These are phyloP conservation scores for Aspergillus phoenicis DNA, from an alignment of 2,329 filamentous ascomycete genomes.

Conservation along the genomic window DNA sequence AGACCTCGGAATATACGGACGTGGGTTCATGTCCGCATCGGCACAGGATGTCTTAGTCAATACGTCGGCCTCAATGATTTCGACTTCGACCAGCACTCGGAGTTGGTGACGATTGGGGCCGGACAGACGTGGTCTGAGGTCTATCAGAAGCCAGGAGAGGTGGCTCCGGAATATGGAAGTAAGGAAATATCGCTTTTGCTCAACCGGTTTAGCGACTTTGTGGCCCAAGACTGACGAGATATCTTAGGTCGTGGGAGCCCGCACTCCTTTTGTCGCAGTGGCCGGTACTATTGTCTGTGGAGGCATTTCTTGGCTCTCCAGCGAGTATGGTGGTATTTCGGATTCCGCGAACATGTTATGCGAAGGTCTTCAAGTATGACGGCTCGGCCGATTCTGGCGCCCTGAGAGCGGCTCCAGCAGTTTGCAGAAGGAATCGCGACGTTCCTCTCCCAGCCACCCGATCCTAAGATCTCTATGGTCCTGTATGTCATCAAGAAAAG, in stretches of 20 bases:
- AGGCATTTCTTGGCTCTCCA: slow-evolving; percentile 44
- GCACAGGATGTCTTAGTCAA: slow-evolving; percentile 43
- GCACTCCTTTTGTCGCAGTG: slow-evolving; percentile 45
- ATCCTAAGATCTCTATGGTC: slow-evolving; percentile 17
- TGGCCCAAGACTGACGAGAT: background rate
- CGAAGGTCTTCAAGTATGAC: slow-evolving; percentile 41
- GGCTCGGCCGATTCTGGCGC: slow-evolving; percentile 27
- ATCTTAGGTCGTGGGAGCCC: slow-evolving; percentile 33
- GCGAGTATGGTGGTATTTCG: slow-evolving; percentile 41
- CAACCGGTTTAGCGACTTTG: too few species aligned
- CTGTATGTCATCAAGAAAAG: slow-evolving; percentile 16
- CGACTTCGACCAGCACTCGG: slow-evolving; percentile 33
- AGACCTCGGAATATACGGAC: slow-evolving; percentile 42
- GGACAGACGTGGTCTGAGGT: slow-evolving; percentile 43
- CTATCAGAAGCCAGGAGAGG: slow-evolving; percentile 38
- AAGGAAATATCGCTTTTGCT: background rate
- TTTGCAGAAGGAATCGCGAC: slow-evolving; percentile 10
- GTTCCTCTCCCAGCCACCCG: slow-evolving; percentile 1
- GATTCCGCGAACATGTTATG: slow-evolving; percentile 48
- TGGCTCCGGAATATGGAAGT: slow-evolving; percentile 38
- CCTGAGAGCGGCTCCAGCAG: slow-evolving; percentile 10
- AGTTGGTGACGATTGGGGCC: slow-evolving; percentile 39
- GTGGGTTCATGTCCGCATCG: slow-evolving; percentile 40
- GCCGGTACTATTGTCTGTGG: slow-evolving; percentile 41
- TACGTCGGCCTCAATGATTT: slow-evolving; percentile 41